Evolutionary conservation across 768 basidiomycete genomes (phyloP).

Genomic region (Tulasnella sp.): DNA sequence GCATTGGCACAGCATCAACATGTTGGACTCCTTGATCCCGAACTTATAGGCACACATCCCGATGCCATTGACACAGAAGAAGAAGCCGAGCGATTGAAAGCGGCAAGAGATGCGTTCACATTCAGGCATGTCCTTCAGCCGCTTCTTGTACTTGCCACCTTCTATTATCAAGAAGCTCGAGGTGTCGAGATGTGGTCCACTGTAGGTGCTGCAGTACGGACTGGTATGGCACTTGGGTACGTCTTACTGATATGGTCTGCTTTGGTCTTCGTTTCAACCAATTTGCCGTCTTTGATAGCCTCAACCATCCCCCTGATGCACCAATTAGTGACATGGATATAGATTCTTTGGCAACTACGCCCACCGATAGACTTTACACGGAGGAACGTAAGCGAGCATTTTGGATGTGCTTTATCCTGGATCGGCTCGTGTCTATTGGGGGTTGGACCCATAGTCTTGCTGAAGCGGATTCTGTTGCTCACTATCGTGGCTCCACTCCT

Average conservation of each 20-base stretch:
- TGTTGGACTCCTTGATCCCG: background rate
- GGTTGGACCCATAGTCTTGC: slow-evolving; percentile 1
- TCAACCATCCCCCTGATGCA: background rate
- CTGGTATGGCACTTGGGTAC: slow-evolving; percentile 3
- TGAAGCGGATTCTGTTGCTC: background rate
- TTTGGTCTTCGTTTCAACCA: background rate
- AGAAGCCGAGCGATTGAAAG: background rate
- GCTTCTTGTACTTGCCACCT: slow-evolving; percentile 6
- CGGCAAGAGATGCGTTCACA: background rate
- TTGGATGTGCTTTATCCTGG: slow-evolving; percentile 12
- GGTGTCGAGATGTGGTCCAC: slow-evolving; percentile 7
- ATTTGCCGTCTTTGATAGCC: no score
- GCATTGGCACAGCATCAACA: slow-evolving; percentile 7
- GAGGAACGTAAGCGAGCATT: slow-evolving; percentile 9
- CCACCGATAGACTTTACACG: no score
- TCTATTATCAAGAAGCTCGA: slow-evolving; percentile 6
- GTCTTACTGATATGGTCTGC: background rate
- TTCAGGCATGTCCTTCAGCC: slow-evolving; percentile 11
- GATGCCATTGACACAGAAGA: background rate
- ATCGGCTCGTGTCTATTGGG: slow-evolving; percentile 3
- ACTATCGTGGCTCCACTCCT: background rate
- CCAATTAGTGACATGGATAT: background rate
- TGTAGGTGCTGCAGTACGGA: background rate
- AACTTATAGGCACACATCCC: no score
- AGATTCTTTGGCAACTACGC: background rate